Evolutionary conservation across 2,329 filamentous ascomycete genomes (phyloP), one percentile per base, ranked within the genome.

Genomic region (Aspergillus sp.): DNA sequence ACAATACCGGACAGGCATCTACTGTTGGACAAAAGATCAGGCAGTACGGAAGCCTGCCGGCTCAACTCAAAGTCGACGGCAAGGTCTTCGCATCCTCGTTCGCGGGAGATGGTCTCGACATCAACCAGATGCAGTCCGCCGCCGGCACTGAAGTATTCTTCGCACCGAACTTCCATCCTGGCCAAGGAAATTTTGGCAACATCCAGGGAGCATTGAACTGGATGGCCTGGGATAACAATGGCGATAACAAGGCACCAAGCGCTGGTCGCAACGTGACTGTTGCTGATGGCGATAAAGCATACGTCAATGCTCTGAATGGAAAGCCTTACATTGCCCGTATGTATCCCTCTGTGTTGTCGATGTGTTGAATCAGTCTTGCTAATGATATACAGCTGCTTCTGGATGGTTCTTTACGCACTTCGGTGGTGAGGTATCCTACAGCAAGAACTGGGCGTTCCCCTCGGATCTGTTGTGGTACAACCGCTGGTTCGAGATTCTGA

Each of bases 61-160:
- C 78, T 0, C 82, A 86, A 66, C 80, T 85, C 39, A 75, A 73
- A 51, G 78, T 84, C 39, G 79, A 84, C 39, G 74, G 74, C 51
- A 80, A 82, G 61, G 73, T 81, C 3, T 82, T 86, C 59, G 84
- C 80, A 1, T 85, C 84, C 0, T 85, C 83, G 0, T 86, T 86
- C 65, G 76, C 75, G 0, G 81, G 82, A 2, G 79, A 83, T 47
- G 77, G 79, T 0, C 68, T 84, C 3, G 78, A 84, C 60, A 74
- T 81, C 5, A 66, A 69, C 5, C 74, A 75, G 4, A 73, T 84
- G 56, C 71, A 74, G 25, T 63, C 74, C 2, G 77, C 79, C n/a
- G 79, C 81, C 3, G 80, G 79, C 2, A 68, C 71, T 2, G 72
- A 79, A 15, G 69, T 84, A 53, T 84, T 78, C 65, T 84, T 81